Evolutionary conservation across 2,329 filamentous ascomycete species (phyloP).

Genomic region (Hymenoscyphus occultus): DNA sequence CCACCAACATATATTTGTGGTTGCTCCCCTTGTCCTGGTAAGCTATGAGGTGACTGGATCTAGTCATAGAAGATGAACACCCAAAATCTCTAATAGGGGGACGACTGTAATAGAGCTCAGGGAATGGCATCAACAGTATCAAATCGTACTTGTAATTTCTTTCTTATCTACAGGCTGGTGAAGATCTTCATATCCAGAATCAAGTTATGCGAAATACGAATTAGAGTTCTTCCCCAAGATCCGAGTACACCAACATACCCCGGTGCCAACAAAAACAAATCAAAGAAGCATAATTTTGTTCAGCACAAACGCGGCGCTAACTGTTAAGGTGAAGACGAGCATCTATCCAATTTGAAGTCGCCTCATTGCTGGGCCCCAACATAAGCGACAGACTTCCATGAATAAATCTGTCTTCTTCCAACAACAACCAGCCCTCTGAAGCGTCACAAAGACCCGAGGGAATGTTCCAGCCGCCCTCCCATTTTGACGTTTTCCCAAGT

Average conservation of each 20-base stretch:
- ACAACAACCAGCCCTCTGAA: neutral
- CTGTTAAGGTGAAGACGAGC: slow-evolving; percentile 1
- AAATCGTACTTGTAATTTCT: neutral
- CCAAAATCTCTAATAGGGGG: neutral
- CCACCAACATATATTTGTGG: neutral
- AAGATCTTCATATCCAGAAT: neutral
- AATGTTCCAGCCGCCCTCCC: neutral
- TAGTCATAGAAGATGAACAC: neutral
- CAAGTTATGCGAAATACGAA: neutral
- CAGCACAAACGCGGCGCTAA: slow-evolving; percentile 4
- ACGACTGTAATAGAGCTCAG: neutral
- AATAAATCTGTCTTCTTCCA: neutral
- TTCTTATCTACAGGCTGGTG: neutral
- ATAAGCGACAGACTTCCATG: neutral
- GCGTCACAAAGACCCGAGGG: neutral
- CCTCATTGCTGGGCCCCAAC: neutral
- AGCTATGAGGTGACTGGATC: neutral
- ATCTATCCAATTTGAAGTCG: neutral
- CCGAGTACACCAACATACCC: neutral
- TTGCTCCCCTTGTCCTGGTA: neutral
- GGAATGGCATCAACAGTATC: neutral
- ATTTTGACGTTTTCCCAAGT: neutral
- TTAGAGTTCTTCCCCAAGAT: neutral
- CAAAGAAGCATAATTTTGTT: neutral
- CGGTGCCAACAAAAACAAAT: neutral